A percentile compares a stretch with the other conserved stretches of the same genome.
Conservation (phyloP, 1,284 basidiomycete genomes). For the Tilletia setariae region DNA sequence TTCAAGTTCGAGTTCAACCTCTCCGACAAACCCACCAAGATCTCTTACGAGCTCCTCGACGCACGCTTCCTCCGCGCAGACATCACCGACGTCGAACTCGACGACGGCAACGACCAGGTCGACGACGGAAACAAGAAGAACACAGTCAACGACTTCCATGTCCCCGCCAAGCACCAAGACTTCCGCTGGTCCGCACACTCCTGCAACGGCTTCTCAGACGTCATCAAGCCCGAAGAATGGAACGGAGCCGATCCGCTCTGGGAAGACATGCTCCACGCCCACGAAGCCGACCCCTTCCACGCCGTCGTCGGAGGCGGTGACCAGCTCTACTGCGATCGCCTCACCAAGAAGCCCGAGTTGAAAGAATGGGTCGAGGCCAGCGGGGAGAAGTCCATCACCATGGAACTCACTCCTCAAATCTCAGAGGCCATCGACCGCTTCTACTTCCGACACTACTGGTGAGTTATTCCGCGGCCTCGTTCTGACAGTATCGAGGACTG, state of each 20-base stretch:
- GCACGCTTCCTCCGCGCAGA: not conserved
- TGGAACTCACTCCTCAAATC: constrained; percentile 71
- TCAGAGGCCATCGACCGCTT: constrained; percentile 73
- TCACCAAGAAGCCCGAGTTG: constrained; percentile 55
- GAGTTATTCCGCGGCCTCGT: too few species aligned
- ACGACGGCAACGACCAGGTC: constrained; percentile 3
- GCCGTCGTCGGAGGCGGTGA: constrained; percentile 70
- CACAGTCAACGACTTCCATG: constrained; percentile 73
- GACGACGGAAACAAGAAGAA: constrained; percentile 20
- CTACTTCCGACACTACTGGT: constrained; percentile 71
- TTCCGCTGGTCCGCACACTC: constrained; percentile 87
- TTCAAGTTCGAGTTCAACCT: constrained; percentile 84
- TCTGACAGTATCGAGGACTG: too few species aligned
- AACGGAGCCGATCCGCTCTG: constrained; percentile 65
- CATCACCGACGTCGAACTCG: constrained; percentile 6
- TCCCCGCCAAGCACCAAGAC: constrained; percentile 77
- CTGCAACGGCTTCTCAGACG: constrained; percentile 62
- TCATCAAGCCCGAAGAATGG: constrained; percentile 57
- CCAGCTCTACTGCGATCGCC: constrained; percentile 47
- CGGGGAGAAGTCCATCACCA: constrained; percentile 66
- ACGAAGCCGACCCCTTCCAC: constrained; percentile 78
- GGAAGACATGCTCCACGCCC: constrained; percentile 80
- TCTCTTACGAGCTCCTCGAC: constrained; percentile 11
- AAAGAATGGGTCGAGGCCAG: constrained; percentile 75
- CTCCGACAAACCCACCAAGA: constrained; percentile 54